Base-by-base conservation (phyloP, 2,329 filamentous ascomycete species). In the Diaporthe eres region DNA sequence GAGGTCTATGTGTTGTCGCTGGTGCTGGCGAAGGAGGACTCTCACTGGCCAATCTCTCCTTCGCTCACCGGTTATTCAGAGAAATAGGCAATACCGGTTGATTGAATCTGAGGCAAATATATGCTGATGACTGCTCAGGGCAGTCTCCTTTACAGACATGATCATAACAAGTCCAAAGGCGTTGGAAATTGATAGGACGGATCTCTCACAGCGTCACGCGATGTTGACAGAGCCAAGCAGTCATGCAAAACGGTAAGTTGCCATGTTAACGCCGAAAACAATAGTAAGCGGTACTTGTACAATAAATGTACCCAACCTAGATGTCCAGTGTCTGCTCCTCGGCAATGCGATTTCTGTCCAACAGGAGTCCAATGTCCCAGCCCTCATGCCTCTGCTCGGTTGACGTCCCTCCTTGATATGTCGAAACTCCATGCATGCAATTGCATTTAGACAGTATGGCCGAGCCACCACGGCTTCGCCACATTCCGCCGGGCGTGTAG, bases 371-470 rank as follows among this genome's bases (percentile, higher is more conserved):
- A 25, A 37, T 68, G 22, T 19, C 47, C 47, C 22, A 39, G 31
- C 31, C 31, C 65, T 28, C 31, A 28, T 68, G 15, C 22, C 44
- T 68, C 47, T 68, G 44, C 65, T 53, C 22, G 12, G 7, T 53
- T 68, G 65, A 51, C 8, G 2, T 15, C 31, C 34, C n/a, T 47
- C n/a, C 65, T 68, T 51, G 44, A 68, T 51, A 13, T 67, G 44
- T 53, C 7, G 61, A 53, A 68, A 68, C 47, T 51, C 63, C 31
- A 53, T 28, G 65, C 65, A 68, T 68, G 65, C 65, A 28, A 13
- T 53, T 15, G 65, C 65, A 68, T 68, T 17, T 53, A n/a, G 65
- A 68, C 25, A 68, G 22, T 4, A 51, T 51, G 44, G 28, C 47
- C 8, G 28, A 53, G 22, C 47, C 47, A 13, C 22, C 22, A 22